phyloP scores from a whole-genome alignment of 805 yeast species.

The Wickerhamomyces bovis region DNA sequence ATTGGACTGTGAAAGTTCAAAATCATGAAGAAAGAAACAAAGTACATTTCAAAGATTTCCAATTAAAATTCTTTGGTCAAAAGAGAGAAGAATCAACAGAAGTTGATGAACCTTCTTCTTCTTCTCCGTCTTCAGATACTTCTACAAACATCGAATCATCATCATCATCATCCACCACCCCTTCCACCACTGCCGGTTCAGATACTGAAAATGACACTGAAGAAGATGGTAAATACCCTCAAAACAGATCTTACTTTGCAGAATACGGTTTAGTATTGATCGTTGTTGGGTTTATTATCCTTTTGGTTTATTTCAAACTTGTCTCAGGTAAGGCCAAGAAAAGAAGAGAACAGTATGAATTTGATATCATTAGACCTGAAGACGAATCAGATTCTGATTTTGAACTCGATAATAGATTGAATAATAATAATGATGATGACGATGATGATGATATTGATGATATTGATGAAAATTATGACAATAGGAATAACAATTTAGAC shows the following conservation, averaged over 20 bases:
- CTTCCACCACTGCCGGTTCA: too few relatives aligned
- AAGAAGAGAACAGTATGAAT: constrained; percentile 31
- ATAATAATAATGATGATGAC: constrained; percentile 2
- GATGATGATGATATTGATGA: not conserved
- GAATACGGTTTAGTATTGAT: constrained; percentile 58
- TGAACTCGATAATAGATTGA: constrained; percentile 50
- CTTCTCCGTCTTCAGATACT: constrained; percentile 1
- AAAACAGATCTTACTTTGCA: constrained; percentile 41
- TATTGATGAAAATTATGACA: not conserved
- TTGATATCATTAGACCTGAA: constrained; percentile 34
- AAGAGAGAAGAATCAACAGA: constrained; percentile 42
- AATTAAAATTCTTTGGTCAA: constrained; percentile 73
- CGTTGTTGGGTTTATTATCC: constrained; percentile 48
- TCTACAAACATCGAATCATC: constrained; percentile 6
- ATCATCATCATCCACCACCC: too few relatives aligned
- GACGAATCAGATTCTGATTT: constrained; percentile 64
- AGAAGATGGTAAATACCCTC: constrained; percentile 32
- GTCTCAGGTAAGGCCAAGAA: constrained; percentile 36
- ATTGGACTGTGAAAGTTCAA: constrained; percentile 71
- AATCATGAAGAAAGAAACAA: constrained; percentile 33
- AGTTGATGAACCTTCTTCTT: constrained; percentile 22
- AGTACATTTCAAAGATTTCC: constrained; percentile 58
- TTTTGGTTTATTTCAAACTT: constrained; percentile 36
- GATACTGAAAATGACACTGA: constrained; percentile 8
- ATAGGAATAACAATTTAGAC: constrained; percentile 3